Base-by-base conservation (phyloP, 2,329 filamentous ascomycete species). In the Alternaria alternata region DNA sequence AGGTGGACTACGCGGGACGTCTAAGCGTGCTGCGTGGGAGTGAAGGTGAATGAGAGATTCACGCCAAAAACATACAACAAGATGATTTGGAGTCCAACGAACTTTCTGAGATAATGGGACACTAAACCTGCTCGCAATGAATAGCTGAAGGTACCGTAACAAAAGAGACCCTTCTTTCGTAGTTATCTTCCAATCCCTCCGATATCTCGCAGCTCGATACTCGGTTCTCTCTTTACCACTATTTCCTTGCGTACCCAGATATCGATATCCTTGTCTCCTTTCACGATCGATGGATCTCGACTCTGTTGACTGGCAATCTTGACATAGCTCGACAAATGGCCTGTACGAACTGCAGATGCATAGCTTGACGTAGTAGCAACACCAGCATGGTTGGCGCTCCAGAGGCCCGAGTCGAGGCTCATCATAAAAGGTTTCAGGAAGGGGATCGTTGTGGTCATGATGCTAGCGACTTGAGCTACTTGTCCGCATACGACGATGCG, bases 351-450 rank as follows among this genome's bases (percentile, higher is more conserved):
- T 12, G 43, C 5, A 12, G 43, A 46, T 12, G 16, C 16, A 7
- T 20, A 32, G 8, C 43, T 24, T 4, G 42, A 32, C 5, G n/a
- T 32, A 9, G 43, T 46, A 2, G 26, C n/a, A 32, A 46, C 43
- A 11, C 43, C 3, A n/a, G 43, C 51, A 18, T 32, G 51, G 1
- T 57, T 30, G 7, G 58, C 46, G 14, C 54, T 39, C 14, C 14
- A 54, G 48, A 61, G 42, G 2, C 57, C 38, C 3, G 61, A 63
- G 24, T 63, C 57, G 11, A 63, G 49, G 18, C 61, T 63, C 14
- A 57, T 32, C 28, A 63, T 44, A 16, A 63, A 61, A 4, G 61
- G 58, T 32, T 58, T 61, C 5, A 61, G 41, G 36, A 61, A 63
- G 0, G 61, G 61, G 0, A 63, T 54, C 0, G 51, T 44, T 7